phyloP scores from a whole-genome alignment of 2,329 filamentous ascomycete species.

The Aureobasidium uvarum region DNA sequence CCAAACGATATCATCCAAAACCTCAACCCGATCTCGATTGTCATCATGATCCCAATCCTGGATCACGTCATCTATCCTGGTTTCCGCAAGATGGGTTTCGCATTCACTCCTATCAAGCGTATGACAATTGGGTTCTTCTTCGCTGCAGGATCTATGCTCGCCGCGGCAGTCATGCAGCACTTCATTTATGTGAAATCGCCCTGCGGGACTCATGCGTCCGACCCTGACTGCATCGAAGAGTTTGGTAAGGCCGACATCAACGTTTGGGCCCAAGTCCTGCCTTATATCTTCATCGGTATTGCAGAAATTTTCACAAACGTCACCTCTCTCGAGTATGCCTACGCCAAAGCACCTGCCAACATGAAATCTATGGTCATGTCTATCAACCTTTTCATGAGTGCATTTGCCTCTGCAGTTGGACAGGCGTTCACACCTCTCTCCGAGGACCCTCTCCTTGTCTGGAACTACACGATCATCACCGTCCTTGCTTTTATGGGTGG shows the following conservation, averaged over 20 bases:
- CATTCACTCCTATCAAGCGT: conserved; percentile 53
- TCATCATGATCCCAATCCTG: conserved; percentile 48
- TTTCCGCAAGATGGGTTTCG: conserved; percentile 44
- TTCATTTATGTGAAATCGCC: conserved; percentile 55
- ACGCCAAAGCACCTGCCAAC: conserved; percentile 47
- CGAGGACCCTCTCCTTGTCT: conserved; percentile 63
- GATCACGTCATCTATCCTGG: conserved; percentile 49
- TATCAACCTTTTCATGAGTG: conserved; percentile 60
- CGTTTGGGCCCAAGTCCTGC: conserved; percentile 46
- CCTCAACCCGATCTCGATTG: conserved; percentile 44
- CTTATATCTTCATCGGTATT: conserved; percentile 45
- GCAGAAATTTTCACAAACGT: conserved; percentile 48
- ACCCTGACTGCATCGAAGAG: conserved; percentile 17
- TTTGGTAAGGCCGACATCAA: conserved; percentile 37
- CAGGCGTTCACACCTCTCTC: conserved; percentile 61
- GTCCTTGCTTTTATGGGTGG: conserved; percentile 63
- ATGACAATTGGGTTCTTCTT: conserved; percentile 55
- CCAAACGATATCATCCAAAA: conserved; percentile 50
- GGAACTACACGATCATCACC: conserved; percentile 66
- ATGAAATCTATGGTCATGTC: conserved; percentile 52
- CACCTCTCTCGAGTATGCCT: conserved; percentile 49
- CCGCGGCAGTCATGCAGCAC: conserved; percentile 56
- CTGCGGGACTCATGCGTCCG: conserved; percentile 43
- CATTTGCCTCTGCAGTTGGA: conserved; percentile 59
- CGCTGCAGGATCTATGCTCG: conserved; percentile 53